Conservation (phyloP, 805 yeast species). For the Candida tallmaniae region DNA sequence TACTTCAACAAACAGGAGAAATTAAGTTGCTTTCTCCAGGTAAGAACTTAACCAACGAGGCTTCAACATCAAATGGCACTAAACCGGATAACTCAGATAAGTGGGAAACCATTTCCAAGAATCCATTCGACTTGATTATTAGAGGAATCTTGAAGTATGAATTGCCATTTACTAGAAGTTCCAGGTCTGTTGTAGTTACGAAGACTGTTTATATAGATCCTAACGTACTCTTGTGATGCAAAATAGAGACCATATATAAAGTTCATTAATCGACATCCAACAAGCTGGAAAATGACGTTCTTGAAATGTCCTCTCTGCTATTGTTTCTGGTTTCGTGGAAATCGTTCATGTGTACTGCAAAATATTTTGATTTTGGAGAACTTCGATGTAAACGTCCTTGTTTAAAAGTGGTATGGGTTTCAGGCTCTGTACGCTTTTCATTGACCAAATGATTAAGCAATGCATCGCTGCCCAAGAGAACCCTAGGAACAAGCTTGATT, state of each 20-base stretch:
- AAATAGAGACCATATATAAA: too few species aligned
- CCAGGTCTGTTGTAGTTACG: conserved; percentile 58
- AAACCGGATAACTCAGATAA: conserved; percentile 43
- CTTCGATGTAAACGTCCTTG: too few species aligned
- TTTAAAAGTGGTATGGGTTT: too few species aligned
- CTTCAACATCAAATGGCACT: conserved; percentile 14
- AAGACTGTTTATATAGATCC: conserved; percentile 58
- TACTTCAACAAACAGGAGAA: conserved; percentile 58
- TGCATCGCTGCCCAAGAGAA: conserved; percentile 15
- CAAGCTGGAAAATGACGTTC: too few species aligned
- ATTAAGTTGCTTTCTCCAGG: conserved; percentile 76
- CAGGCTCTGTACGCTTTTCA: neutral
- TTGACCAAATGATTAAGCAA: conserved; percentile 13
- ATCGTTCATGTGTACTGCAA: too few species aligned
- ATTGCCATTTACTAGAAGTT: conserved; percentile 53
- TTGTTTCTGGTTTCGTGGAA: too few species aligned
- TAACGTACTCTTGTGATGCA: conserved; percentile 4
- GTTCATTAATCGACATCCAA: too few species aligned
- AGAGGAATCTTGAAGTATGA: conserved; percentile 78
- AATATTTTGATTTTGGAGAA: too few species aligned
- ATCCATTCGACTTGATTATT: conserved; percentile 82
- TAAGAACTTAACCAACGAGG: conserved; percentile 29
- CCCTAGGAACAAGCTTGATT: conserved; percentile 21
- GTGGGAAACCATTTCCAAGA: conserved; percentile 70
- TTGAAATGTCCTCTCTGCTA: too few species aligned